Evolutionary conservation across 1,284 basidiomycete species (phyloP), one percentile per base, ranked within the genome.

Genomic region (Hymenochaete sp.): DNA sequence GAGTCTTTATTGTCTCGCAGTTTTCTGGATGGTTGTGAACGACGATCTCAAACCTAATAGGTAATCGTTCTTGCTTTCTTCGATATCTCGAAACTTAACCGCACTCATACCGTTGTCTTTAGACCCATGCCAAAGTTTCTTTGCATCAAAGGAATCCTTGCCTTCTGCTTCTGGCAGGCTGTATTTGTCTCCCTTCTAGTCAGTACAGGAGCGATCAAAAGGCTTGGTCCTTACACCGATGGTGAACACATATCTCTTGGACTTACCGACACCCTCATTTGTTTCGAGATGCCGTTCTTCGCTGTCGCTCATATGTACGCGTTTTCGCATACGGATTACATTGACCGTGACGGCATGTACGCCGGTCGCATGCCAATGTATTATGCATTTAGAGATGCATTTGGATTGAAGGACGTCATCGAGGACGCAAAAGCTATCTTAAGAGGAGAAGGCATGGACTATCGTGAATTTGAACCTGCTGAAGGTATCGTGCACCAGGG

Each of bases 101-200:
- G n/a, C n/a, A n/a, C n/a, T n/a, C n/a, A n/a, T n/a, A 19, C 43
- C 14, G 2, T 27, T 36, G 29, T 49, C 32, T 47, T 8, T 51
- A 82, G 81, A 29, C 83, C 84, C 0, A 73, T 87, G 62, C 91
- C 92, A 5, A 96, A 97, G 63, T 98, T 98, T 64, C 78, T 98
- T 19, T 98, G 93, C 61, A 90, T 98, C 57, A 98, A 98, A 62
- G 93, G 92, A 39, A 93, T 98, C 54, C 74, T 98, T 35, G 97
- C 98, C 72, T 95, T 96, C 65, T 93, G 87, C 0, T 99, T 98
- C 68, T 99, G 95, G 95, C 95, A 98, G 61, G 79, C 84, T 11
- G 78, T 97, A 36, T 76, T 62, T 36, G 80, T 98, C 44, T 93
- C 92, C 22, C 77, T 92, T 55, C 75, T 98, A 16, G 95, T 97